Base-by-base conservation (phyloP, 176 grass and related monocot species). In the Rhynchospora tenuis region DNA sequence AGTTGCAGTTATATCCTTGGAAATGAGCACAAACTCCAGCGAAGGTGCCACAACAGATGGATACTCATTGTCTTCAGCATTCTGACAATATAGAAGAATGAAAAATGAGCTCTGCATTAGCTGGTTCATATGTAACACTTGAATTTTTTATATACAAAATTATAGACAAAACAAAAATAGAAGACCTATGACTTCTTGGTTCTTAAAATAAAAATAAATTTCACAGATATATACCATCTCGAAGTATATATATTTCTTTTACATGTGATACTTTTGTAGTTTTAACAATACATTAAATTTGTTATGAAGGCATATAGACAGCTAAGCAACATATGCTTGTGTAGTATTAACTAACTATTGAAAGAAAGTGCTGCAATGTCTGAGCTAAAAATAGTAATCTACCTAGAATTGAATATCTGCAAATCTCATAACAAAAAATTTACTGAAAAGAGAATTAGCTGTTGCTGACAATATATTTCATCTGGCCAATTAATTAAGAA, bases 1-100 rank as follows among this genome's bases (percentile, higher is more conserved):
- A 54, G 85, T 89, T 67, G 24, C 31, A 7, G 86, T 89, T 69
- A 94, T 90, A 64, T 94, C 90, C 9, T 88, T 90, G 0, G 86
- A 86, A 19, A 89, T 94, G 59, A 91, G 75, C 4, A 90, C 61
- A 27, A 94, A 94, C 56, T 91, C 88, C 50, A 94, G 80, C 1
- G 88, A 86, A 2, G 92, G 90, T 51, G 29, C 62, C 28, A 91
- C 86, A 55, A 50, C 89, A 64, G 63, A 60, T 23, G 74, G 86
- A 69, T 94, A 94, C 81, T 88, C 73, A 27, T 94, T 94, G 61
- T 94, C 92, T 57, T 94, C 92, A 59, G 92, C 92, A 5, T 94
- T 94, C 90, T 94, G 17, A 42, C 33, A 57, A 13, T 42, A 59
- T 38, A 3, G 85, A 9, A 38, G 55, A 88, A 16, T 48, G 73